A percentile compares a stretch with the other conserved stretches of the same genome.
These are phyloP conservation scores for Vitellaria paradoxa DNA, from an alignment of 179 eudicot species.

Conservation along the genomic window DNA sequence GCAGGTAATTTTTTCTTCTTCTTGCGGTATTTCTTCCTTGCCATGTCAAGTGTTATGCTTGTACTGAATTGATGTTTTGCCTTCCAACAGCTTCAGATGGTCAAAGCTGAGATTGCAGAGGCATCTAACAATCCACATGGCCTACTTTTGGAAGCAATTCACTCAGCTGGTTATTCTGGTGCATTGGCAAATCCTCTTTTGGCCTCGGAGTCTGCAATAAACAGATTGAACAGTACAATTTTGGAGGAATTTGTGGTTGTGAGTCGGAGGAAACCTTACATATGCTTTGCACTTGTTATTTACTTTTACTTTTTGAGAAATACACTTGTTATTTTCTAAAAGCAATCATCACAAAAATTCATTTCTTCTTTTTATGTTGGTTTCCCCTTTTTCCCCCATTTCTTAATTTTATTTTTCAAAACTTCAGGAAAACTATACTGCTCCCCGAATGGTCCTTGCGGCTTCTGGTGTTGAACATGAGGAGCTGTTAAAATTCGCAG, in stretches of 20 bases:
- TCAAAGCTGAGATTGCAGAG: conserved; percentile 65
- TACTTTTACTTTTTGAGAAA: too few relatives aligned
- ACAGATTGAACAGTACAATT: conserved; percentile 45
- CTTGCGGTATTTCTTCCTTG: not conserved
- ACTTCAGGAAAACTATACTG: conserved; percentile 80
- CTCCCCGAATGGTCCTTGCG: conserved; percentile 90
- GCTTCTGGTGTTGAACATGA: conserved; percentile 94
- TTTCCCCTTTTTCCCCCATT: not conserved
- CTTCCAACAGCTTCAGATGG: conserved; percentile 55
- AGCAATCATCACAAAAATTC: too few relatives aligned
- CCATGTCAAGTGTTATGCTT: not conserved
- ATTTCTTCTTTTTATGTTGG: too few relatives aligned
- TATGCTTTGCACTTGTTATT: too few relatives aligned
- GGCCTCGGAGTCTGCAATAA: conserved; percentile 65
- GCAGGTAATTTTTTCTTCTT: conserved; percentile 43
- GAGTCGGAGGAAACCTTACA: conserved; percentile 23
- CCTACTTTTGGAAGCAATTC: conserved; percentile 79
- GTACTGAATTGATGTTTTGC: not conserved
- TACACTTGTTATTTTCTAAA: too few relatives aligned
- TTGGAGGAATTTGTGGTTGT: conserved; percentile 81
- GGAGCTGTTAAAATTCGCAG: conserved; percentile 70
- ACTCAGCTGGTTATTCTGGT: conserved; percentile 85
- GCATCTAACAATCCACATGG: conserved; percentile 72
- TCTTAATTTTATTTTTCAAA: conserved; percentile 3
- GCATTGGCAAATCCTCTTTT: conserved; percentile 65